Evolutionary conservation across 345 rosid genomes (phyloP).

Genomic region (Hevea brasiliensis): DNA sequence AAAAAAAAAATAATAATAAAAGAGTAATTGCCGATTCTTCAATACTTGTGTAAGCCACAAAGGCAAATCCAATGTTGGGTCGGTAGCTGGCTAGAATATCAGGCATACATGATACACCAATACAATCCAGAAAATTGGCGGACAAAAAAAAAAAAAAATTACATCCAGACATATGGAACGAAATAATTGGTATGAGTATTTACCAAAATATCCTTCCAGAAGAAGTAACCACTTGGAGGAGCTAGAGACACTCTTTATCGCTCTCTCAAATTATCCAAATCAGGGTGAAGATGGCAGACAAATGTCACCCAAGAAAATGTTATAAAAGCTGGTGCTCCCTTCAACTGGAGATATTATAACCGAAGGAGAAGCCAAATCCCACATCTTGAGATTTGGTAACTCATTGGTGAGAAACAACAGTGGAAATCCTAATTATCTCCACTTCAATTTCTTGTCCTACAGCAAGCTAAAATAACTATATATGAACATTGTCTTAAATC

Average conservation of each 20-base stretch:
- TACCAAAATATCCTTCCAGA: no score
- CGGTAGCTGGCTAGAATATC: no score
- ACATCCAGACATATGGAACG: neutral
- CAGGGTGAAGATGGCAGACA: conserved; percentile 11
- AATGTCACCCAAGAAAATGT: neutral
- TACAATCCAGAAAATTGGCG: neutral
- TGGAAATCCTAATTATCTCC: neutral
- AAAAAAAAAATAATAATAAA: no score
- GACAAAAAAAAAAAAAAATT: no score
- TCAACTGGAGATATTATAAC: neutral
- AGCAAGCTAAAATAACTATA: no score
- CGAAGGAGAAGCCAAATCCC: no score
- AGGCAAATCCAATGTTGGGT: neutral
- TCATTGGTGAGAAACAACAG: neutral
- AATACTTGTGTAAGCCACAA: neutral
- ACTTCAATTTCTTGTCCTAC: neutral
- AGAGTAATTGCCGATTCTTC: no score
- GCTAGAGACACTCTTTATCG: neutral
- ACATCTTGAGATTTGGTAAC: neutral
- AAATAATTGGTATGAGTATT: no score
- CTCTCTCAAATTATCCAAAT: neutral
- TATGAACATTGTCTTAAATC: no score
- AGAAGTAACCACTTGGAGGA: no score
- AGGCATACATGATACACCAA: no score
- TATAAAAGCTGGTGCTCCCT: neutral